Evolutionary conservation across 2,329 filamentous ascomycete species (phyloP).

Genomic region (Beauveria medogensis): DNA sequence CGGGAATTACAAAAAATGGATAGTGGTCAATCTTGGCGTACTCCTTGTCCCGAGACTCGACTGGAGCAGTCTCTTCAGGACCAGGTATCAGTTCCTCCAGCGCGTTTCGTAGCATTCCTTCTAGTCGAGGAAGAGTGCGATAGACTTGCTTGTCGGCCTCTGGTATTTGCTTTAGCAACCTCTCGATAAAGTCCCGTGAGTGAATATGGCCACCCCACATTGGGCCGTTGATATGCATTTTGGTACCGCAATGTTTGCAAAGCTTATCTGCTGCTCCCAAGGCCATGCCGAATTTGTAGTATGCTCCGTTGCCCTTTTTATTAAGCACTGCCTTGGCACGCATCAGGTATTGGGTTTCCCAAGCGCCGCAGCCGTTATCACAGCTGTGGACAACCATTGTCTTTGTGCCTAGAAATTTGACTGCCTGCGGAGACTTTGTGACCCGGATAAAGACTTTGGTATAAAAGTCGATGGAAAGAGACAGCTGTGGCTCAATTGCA

Average conservation of each 20-base stretch:
- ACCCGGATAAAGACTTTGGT: constrained; percentile 81
- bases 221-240: constrained; percentile 81
- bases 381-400: constrained; percentile 92
- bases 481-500: constrained; percentile 82
- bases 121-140: constrained; percentile 69
- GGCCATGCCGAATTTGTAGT: constrained; percentile 72
- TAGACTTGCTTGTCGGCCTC: constrained; percentile 62
- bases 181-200: constrained; percentile 71
- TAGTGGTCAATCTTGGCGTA: constrained; percentile 61
- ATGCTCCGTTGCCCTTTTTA: constrained; percentile 61
- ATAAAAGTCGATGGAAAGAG: constrained; percentile 94
- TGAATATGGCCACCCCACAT: constrained; percentile 94
- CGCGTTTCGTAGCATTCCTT: constrained; percentile 86
- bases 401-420: constrained; percentile 85
- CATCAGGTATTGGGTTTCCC: constrained; percentile 73
- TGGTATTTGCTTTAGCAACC: constrained; percentile 66
- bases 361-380: constrained; percentile 84
- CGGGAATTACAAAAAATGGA: constrained; percentile 82
- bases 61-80: constrained; percentile 26
- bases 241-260: constrained; percentile 79
- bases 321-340: constrained; percentile 57
- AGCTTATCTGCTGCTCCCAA: constrained; percentile 58
- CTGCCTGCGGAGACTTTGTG: constrained; percentile 68
- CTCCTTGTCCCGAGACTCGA: constrained; percentile 37
- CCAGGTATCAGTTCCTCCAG: constrained; percentile 59